phyloP scores from a whole-genome alignment of 768 basidiomycete species.

The Porphyrellus cyaneotinctus region DNA sequence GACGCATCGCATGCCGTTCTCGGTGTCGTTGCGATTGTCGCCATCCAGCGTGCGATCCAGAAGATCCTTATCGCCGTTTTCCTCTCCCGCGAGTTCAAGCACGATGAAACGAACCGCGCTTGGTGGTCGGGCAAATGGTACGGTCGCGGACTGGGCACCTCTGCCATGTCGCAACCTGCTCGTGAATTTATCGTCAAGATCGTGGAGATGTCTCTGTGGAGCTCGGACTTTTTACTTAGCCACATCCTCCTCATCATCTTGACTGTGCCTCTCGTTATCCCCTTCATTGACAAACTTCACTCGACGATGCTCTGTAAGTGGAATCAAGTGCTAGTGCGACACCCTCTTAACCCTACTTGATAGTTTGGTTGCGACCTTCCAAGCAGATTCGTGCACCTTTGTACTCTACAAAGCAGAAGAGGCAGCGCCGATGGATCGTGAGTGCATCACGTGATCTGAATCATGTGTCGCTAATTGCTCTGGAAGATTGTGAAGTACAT shows the following conservation, averaged over 20 bases:
- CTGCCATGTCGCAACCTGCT: constrained; percentile 91
- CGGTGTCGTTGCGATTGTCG: constrained; percentile 84
- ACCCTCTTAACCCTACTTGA: constrained; percentile 8
- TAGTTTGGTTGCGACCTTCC: constrained; percentile 93
- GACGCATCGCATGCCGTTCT: constrained; percentile 95
- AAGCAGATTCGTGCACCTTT: constrained; percentile 92
- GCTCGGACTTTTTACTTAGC: constrained; percentile 86
- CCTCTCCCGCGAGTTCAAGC: constrained; percentile 95
- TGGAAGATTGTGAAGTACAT: constrained; percentile 83
- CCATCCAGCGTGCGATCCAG: constrained; percentile 88
- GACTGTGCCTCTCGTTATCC: constrained; percentile 80
- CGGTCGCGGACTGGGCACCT: constrained; percentile 85
- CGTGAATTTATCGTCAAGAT: constrained; percentile 98
- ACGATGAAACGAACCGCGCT: constrained; percentile 95
- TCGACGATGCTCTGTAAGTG: constrained; percentile 88
- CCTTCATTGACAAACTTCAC: constrained; percentile 84
- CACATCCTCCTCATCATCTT: constrained; percentile 85
- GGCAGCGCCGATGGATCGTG: constrained; percentile 88
- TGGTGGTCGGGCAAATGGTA: constrained; percentile 99
- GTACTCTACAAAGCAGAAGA: constrained; percentile 92
- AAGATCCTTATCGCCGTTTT: constrained; percentile 93
- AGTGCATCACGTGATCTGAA: constrained; percentile 21
- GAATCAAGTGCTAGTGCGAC: background rate
- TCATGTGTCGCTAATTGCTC: constrained; percentile 1
- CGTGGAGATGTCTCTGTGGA: constrained; percentile 96